Conservation (phyloP, 2,329 filamentous ascomycete genomes). For the Hypoxylon sp. region DNA sequence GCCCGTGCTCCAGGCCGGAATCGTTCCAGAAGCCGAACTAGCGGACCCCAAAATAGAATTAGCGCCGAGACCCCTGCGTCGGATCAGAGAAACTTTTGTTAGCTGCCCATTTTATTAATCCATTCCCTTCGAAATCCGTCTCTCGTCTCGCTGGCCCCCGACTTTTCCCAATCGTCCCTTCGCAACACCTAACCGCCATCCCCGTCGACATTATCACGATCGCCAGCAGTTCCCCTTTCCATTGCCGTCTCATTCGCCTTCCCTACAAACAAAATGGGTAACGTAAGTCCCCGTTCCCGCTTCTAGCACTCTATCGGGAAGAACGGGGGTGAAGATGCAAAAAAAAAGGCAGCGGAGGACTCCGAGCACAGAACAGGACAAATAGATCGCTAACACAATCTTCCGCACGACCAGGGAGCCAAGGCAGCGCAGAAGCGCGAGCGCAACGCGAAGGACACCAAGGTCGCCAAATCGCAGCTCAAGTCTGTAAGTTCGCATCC, state of each 20-base stretch:
- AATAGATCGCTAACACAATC: slow-evolving; percentile 30
- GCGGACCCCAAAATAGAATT: slow-evolving; percentile 30
- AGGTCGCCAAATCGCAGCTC: slow-evolving; percentile 73
- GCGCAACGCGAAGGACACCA: slow-evolving; percentile 73
- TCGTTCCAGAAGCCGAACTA: slow-evolving; percentile 30
- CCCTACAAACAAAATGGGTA: slow-evolving; percentile 43
- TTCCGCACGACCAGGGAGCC: slow-evolving; percentile 65
- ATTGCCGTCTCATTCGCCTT: slow-evolving; percentile 3
- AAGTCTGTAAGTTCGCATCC: slow-evolving; percentile 70
- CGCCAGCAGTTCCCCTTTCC: neutral
- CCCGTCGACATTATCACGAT: slow-evolving; percentile 23
- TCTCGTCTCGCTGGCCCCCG: too few relatives aligned
- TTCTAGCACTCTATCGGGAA: neutral
- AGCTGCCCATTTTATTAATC: slow-evolving; percentile 12
- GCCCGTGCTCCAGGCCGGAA: slow-evolving; percentile 12
- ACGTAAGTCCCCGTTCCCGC: slow-evolving; percentile 40
- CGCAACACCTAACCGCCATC: slow-evolving; percentile 36
- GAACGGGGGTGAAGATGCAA: neutral
- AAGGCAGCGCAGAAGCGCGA: slow-evolving; percentile 80
- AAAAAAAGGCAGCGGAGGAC: slow-evolving; percentile 15
- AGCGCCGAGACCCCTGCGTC: slow-evolving; percentile 35
- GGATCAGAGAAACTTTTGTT: slow-evolving; percentile 24
- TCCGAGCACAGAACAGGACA: slow-evolving; percentile 11
- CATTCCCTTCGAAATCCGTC: slow-evolving; percentile 33
- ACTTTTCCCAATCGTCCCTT: slow-evolving; percentile 24